Conservation (phyloP, 2,329 filamentous ascomycete genomes). For the Berkeleyomyces basicola region DNA sequence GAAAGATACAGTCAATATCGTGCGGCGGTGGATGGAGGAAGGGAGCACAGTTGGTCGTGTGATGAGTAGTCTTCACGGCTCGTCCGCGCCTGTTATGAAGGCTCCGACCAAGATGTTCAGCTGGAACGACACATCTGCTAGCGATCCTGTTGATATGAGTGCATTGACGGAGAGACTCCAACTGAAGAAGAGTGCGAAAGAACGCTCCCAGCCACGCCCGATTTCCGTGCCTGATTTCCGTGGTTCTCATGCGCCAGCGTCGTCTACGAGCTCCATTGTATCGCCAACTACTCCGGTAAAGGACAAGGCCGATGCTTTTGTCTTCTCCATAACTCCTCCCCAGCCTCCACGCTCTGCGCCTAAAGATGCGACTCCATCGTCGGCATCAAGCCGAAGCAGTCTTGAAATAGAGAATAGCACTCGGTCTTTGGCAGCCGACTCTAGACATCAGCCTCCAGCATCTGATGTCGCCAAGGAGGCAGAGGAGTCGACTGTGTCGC, state of each 20-base stretch:
- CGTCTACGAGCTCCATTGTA: constrained; percentile 1
- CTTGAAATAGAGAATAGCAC: not conserved
- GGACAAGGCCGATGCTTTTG: not conserved
- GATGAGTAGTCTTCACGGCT: constrained; percentile 23
- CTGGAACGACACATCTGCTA: constrained; percentile 14
- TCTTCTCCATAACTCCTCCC: not conserved
- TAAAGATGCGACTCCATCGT: not conserved
- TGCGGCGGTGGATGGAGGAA: constrained; percentile 50
- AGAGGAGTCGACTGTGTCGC: constrained; percentile 3
- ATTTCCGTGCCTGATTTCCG: constrained; percentile 14
- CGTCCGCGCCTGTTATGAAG: constrained; percentile 35
- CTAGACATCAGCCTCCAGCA: not conserved
- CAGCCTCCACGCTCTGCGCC: not conserved
- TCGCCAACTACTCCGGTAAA: not conserved
- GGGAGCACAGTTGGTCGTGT: constrained; percentile 20
- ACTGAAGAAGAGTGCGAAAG: constrained; percentile 19
- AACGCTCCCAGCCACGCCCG: constrained; percentile 19
- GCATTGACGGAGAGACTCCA: constrained; percentile 12
- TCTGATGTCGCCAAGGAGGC: not conserved
- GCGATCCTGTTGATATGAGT: constrained; percentile 15
- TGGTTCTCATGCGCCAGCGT: constrained; percentile 13
- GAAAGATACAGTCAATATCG: constrained; percentile 37
- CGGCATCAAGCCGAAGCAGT: not conserved
- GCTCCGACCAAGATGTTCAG: constrained; percentile 17
- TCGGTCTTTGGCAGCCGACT: not conserved